Base-by-base conservation (phyloP, 352 stramenopile species). In the Aphanomyces invadans region DNA sequence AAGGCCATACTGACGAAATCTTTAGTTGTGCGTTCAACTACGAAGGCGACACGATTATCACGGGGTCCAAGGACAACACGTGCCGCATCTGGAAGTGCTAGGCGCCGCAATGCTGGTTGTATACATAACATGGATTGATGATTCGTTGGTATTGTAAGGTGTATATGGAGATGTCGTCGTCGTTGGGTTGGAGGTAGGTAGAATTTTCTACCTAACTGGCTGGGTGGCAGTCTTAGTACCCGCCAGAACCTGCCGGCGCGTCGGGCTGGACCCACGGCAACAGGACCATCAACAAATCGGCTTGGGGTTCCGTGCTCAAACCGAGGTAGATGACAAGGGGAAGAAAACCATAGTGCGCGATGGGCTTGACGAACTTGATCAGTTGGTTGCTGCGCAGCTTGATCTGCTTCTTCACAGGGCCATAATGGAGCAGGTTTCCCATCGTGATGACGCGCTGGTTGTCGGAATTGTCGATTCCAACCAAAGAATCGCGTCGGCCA, bases 11-110 rank as follows among this genome's bases (percentile, higher is more conserved):
- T n/a, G 92, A 98, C 70, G 92, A 98, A 69, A 98, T 98, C 74
- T 98, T 98, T 72, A 95, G 81, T 71, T 98, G 92, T 62, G 91
- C 92, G 31, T 98, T 98, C 82, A 98, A 98, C 77, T 98, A 98
- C 71, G 86, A 97, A 73, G 94, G 93, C 21, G 90, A 98, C 74
- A 98, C 92, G n/a, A 96, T 98, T 70, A 98, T 98, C 70, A 98
- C 92, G 69, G 92, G 92, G 62, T 92, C 81, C 29, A 92, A 92
- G 73, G 81, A 90, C 70, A 92, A 92, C 68, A 90, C 83, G 65
- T 92, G 81, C 74, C 78, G 81, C 64, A 92, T 98, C 60, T 87
- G 74, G 81, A 86, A 82, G 36, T 83, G 75, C 60, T 77, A 69
- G 74, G 29, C 4, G 19, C n/a, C n/a, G n/a, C n/a, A n/a, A 17